A percentile compares a stretch with the other conserved stretches of the same genome.
Evolutionary conservation across 2,329 filamentous ascomycete species (phyloP).

Genomic region (Bipolaris victoriae): DNA sequence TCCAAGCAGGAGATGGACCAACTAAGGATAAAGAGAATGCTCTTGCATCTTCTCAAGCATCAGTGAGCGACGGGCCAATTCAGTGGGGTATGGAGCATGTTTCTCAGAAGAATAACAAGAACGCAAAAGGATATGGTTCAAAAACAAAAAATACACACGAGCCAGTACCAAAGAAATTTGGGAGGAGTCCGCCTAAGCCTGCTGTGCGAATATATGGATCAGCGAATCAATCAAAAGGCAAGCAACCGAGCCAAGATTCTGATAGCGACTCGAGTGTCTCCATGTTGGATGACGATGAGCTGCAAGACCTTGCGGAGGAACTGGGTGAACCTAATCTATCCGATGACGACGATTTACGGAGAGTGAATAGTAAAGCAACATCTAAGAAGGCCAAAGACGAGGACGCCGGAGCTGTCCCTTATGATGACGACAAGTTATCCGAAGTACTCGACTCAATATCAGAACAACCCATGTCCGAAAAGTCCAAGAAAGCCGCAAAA

Average conservation of each 20-base stretch:
- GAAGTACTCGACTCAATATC: constrained; percentile 2
- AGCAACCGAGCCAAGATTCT: not conserved
- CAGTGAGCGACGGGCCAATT: constrained; percentile 1
- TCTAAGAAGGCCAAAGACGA: not conserved
- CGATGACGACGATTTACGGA: constrained; percentile 16
- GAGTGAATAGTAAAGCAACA: constrained; percentile 8
- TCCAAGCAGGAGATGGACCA: constrained; percentile 14
- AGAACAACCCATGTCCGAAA: not conserved
- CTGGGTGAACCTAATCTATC: not conserved
- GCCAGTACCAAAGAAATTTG: constrained; percentile 10
- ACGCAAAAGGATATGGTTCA: constrained; percentile 9
- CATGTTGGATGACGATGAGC: constrained; percentile 7
- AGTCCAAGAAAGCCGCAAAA: constrained; percentile 8
- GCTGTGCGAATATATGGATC: not conserved
- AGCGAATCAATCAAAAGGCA: not conserved
- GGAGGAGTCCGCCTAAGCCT: constrained; percentile 3
- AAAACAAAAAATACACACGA: constrained; percentile 22
- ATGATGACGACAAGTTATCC: constrained; percentile 8
- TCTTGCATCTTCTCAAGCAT: constrained; percentile 13
- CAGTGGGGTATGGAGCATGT: constrained; percentile 19
- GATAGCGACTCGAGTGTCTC: constrained; percentile 11
- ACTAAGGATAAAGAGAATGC: constrained; percentile 27
- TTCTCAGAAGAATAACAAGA: constrained; percentile 14
- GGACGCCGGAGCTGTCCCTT: not conserved
- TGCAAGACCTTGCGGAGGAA: constrained; percentile 5